Base-by-base conservation (phyloP, 345 rosid species). In the Aurinia saxatilis region DNA sequence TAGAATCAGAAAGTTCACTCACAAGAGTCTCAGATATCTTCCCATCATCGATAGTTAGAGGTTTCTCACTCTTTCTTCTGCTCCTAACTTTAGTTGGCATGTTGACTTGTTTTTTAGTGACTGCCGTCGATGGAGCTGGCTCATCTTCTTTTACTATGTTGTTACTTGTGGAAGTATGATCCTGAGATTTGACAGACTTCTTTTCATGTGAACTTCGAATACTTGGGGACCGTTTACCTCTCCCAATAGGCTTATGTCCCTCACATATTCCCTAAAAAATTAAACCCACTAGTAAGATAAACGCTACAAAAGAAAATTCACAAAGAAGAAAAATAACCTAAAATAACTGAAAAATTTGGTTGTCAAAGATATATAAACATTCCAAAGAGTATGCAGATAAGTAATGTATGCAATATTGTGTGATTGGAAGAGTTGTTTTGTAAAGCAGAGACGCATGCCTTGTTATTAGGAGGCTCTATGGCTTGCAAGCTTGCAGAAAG, bases 1-100 rank as follows among this genome's bases (percentile, higher is more conserved):
- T 49, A 50, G 60, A 58, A 64, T 73, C 73, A 60, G 65, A 52
- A 60, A 67, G 72, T 18, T 62, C 70, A 75, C 75, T 75, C 50
- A 74, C 72, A 56, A 73, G 25, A 66, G 31, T 65, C 68, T 77
- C 73, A 27, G 68, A 63, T 38, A 62, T 53, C 59, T 65, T 73
- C 40, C 21, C 34, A 65, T 78, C 78, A 62, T 60, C 79, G 48
- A 62, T 75, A 8, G 59, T 49, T 57, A 65, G 74, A 39, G 65
- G 81, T 70, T 78, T 78, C 61, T 59, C 82, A 10, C 70, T 68
- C 78, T 87, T 87, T 62, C 87, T 81, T 65, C 82, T 81, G 73
- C 88, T 84, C 76, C 91, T 81, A 62, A 78, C 78, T 79, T 78
- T 84, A 65, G 87, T 87, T 25, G 88, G 82, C 67, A 82, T 63